Evolutionary conservation across 2,329 filamentous ascomycete genomes (phyloP).

Genomic region (Ophiostoma tasmaniense): DNA sequence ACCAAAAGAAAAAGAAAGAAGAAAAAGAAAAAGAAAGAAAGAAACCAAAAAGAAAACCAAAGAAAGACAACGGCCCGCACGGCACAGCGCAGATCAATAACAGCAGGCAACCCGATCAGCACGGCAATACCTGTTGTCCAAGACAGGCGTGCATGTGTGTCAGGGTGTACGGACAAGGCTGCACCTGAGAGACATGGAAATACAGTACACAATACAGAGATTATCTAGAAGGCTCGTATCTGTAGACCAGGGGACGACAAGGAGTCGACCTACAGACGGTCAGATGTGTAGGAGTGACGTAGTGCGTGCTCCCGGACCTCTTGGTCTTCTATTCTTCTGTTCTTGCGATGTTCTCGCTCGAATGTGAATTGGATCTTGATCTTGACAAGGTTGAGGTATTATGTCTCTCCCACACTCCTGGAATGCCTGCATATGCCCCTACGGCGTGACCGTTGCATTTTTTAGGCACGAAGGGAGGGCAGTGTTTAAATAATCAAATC

Average conservation of each 20-base stretch:
- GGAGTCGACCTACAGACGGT: not conserved
- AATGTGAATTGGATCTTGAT: not conserved
- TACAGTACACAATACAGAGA: not conserved
- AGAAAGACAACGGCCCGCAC: constrained; percentile 13
- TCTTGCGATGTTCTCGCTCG: no score
- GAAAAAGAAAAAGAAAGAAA: not conserved
- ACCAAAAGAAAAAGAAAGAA: not conserved
- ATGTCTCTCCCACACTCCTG: not conserved
- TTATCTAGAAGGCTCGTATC: not conserved
- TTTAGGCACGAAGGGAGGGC: not conserved
- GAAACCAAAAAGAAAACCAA: not conserved
- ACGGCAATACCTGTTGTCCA: not conserved
- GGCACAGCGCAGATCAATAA: constrained; percentile 16
- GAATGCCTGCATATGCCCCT: not conserved
- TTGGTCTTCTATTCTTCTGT: no score
- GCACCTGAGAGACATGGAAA: not conserved
- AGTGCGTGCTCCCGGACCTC: not conserved
- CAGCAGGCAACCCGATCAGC: not conserved
- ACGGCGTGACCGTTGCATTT: not conserved
- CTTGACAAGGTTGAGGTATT: not conserved
- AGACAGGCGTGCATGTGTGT: not conserved
- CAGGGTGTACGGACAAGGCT: not conserved
- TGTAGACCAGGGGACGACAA: not conserved
- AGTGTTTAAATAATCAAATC: not conserved
- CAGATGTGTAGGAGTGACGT: not conserved